Conservation (phyloP, 2,329 filamentous ascomycete species). For the Scedosporium boydii region DNA sequence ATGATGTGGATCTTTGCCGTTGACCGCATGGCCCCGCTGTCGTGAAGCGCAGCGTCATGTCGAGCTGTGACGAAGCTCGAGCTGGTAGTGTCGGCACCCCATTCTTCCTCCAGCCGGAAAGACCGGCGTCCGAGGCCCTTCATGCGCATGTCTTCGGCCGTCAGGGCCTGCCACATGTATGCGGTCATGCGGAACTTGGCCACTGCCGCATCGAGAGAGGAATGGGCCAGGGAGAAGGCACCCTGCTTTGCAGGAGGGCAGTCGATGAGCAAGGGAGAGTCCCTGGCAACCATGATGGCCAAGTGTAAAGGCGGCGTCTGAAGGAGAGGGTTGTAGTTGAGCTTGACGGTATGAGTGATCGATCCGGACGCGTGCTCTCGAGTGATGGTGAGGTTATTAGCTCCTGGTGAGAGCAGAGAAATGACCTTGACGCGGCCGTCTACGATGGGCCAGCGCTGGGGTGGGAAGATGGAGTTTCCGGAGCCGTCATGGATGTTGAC, state of each 20-base stretch:
- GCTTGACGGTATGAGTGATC: neutral
- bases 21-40: conserved; percentile 8
- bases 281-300: conserved; percentile 59
- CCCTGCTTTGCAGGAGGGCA: conserved; percentile 51
- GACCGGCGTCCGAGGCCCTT: conserved; percentile 60
- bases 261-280: conserved; percentile 61
- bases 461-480: neutral
- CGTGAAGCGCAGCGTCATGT: neutral
- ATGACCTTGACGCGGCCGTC: neutral
- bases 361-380: neutral
- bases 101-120: conserved; percentile 67
- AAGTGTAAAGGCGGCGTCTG: conserved; percentile 58
- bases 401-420: neutral
- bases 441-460: neutral
- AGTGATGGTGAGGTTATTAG: neutral
- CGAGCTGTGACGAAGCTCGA: conserved; percentile 10
- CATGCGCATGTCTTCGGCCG: conserved; percentile 63
- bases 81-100: conserved; percentile 57
- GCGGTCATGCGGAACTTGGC: conserved; percentile 65
- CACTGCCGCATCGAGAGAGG: conserved; percentile 51
- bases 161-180: conserved; percentile 70
- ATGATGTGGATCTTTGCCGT: conserved; percentile 61
- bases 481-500: neutral
- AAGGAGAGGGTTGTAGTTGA: conserved; percentile 43
- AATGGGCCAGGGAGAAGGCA: conserved; percentile 38